Evolutionary conservation across 352 stramenopile species (phyloP), one percentile per base, ranked within the genome.

Genomic region (Phytophthora pinifolia): DNA sequence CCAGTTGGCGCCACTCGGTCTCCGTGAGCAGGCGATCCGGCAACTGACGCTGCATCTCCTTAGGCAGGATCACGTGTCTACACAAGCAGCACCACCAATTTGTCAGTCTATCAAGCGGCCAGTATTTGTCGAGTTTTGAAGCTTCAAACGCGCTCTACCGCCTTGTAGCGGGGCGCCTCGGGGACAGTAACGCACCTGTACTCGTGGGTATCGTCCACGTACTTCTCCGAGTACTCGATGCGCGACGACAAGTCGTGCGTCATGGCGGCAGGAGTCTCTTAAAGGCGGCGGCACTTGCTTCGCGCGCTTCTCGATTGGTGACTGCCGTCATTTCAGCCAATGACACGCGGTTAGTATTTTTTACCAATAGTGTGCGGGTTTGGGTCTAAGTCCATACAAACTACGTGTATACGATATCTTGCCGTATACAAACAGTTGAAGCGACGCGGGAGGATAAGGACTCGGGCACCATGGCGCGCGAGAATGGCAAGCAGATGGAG

Each of bases 221-320:
- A 98, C 74, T 97, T 97, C 70, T 98, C 92, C 54, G 88, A 97
- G 83, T 98, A 98, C 70, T 98, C 92, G 67, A 98, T 98, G 59
- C 90, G 85, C 57, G 83, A 82, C 65, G 86, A 92, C 55, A 94
- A 65, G 56, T 96, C 85, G 67, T 88, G 81, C 47, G 81, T 86
- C 83, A 93, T 91, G 44, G 46, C 51, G 31, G 32, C 31, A 3
- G 2, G 34, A 37, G 15, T 50, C 27, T 47, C 42, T 61, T 12
- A 20, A 43, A 32, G 46, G 25, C 32, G 42, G 47, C 45, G 30
- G 37, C 41, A 41, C 39, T 31, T 31, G 22, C 43, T 33, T 61
- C 10, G 30, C 37, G 45, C 45, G 30, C 49, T 56, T 54, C 44
- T 38, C 29, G 43, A 57, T 62, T 63, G 31, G 36, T 20, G 34